Evolutionary conservation across 2,329 filamentous ascomycete genomes (phyloP), one percentile per base, ranked within the genome.

Genomic region (Neofusicoccum umdonicola): DNA sequence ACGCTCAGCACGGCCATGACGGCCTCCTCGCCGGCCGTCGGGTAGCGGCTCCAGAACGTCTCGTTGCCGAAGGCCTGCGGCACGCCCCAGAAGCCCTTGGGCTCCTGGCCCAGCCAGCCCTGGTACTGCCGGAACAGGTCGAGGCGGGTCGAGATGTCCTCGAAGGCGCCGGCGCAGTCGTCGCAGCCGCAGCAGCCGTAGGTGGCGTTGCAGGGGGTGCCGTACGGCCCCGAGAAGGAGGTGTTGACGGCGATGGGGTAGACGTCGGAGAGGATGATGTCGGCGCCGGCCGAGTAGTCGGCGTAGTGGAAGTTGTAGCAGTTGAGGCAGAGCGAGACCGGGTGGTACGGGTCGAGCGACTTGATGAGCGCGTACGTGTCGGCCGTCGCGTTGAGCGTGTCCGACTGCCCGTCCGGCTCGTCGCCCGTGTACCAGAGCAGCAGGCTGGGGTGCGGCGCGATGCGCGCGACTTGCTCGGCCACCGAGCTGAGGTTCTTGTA

Each of bases 131-230:
- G 69, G 39, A 80, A 78, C 1, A 72, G 69, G 56, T 84, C 79
- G 1, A 83, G 69, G 1, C 82, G 78, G 7, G 71, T 71, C 0
- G 77, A 73, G 31, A 88, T 82, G 69, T 89, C 86, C 19, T 79
- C 76, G 17, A 87, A 77, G 62, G 71, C 72, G 60, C 83, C 84
- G 2, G 73, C 68, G 72, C 87, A 89, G 72, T 85, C 82, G 70
- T 89, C 87, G 73, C 87, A 89, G 8, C 86, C 87, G 74, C 86
- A 88, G 75, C 85, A 83, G 67, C 86, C 86, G 61, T 87, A 84
- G 0, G 86, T 88, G 3, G 75, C 66, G 72, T 88, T 88, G 71
- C 84, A 87, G 0, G 74, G 72, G 0, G 86, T 88, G 65, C 80
- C 78, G 79, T 85, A 88, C 3, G 74, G 74, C 47, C 81, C 81